phyloP scores from a whole-genome alignment of 345 rosid genomes.

The Mallotus nudiflorus region DNA sequence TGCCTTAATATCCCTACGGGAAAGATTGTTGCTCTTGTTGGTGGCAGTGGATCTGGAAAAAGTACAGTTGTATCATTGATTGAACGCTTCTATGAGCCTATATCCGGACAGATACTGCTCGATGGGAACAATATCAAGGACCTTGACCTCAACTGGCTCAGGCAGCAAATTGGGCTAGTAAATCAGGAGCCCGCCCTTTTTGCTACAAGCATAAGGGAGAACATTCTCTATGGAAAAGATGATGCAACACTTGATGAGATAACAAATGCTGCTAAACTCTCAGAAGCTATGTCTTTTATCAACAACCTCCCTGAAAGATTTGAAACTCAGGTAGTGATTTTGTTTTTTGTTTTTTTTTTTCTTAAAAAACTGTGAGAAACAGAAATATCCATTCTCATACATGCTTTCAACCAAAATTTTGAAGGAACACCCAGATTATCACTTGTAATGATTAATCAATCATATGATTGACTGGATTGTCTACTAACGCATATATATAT shows the following conservation, averaged over 20 bases:
- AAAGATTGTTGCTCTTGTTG: conserved; percentile 88
- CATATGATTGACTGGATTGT: too few species aligned
- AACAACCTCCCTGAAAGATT: conserved; percentile 90
- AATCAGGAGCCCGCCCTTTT: conserved; percentile 96
- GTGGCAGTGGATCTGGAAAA: conserved; percentile 96
- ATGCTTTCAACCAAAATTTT: not conserved
- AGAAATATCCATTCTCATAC: not conserved
- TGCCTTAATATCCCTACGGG: conserved; percentile 68
- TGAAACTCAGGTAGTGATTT: conserved; percentile 97
- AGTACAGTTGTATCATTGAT: conserved; percentile 92
- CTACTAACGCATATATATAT: too few species aligned
- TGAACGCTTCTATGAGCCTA: conserved; percentile 90
- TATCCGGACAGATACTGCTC: conserved; percentile 54
- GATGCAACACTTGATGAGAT: conserved; percentile 74
- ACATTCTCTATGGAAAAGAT: conserved; percentile 86
- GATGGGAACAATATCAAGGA: conserved; percentile 64
- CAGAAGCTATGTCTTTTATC: conserved; percentile 77
- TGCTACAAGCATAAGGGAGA: conserved; percentile 77
- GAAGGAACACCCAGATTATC: too few species aligned
- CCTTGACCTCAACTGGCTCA: conserved; percentile 83
- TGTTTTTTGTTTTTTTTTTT: not conserved
- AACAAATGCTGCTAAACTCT: conserved; percentile 75
- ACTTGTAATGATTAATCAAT: not conserved
- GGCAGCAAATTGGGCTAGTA: conserved; percentile 84
- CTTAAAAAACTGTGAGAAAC: not conserved